These are phyloP conservation scores for Pleurotus cornucopiae DNA, from an alignment of 768 basidiomycete species.

Conservation along the genomic window DNA sequence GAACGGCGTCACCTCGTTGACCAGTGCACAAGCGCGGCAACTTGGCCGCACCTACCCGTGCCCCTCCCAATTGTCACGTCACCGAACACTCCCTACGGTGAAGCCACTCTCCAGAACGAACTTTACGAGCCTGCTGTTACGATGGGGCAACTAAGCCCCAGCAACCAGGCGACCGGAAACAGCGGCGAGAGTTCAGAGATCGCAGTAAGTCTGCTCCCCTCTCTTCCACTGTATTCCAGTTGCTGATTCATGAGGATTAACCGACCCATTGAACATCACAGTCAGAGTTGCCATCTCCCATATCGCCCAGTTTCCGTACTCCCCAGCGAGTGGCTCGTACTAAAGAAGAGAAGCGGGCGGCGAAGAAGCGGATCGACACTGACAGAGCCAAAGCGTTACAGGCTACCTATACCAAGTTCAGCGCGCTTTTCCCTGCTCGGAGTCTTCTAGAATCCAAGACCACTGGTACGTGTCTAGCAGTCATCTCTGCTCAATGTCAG, in stretches of 20 bases:
- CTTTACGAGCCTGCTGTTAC: too few species aligned
- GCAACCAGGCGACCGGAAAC: background rate
- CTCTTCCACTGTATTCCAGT: background rate
- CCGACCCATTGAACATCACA: too few species aligned
- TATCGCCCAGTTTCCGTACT: too few species aligned
- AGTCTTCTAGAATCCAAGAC: background rate
- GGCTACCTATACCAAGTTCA: background rate
- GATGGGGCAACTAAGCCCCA: background rate
- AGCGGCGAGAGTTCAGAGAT: background rate
- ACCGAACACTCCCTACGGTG: too few species aligned
- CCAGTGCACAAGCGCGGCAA: background rate
- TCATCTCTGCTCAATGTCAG: background rate
- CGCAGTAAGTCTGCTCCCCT: background rate
- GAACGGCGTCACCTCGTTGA: background rate
- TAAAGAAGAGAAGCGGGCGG: background rate
- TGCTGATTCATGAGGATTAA: background rate
- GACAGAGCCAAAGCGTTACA: background rate
- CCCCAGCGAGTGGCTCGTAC: background rate
- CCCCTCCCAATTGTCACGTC: background rate
- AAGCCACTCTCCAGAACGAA: too few species aligned
- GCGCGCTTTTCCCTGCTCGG: background rate
- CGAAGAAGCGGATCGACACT: background rate
- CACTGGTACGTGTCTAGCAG: background rate
- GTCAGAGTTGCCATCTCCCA: too few species aligned
- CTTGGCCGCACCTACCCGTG: background rate